Evolutionary conservation across 2,329 filamentous ascomycete genomes (phyloP), one percentile per base, ranked within the genome.

Genomic region (Sarocladium strictum): DNA sequence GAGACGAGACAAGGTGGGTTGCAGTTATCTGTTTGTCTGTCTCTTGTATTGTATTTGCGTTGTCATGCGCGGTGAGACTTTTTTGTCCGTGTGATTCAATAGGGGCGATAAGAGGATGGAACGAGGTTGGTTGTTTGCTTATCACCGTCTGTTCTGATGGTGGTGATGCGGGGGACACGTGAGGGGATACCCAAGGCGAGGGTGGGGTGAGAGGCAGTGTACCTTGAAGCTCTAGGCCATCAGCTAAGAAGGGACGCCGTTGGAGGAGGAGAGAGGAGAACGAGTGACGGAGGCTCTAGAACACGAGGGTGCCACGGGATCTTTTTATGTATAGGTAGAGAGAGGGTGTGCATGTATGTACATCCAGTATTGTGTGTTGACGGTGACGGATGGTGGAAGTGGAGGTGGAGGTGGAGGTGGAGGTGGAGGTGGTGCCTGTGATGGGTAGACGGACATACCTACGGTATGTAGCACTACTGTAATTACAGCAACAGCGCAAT

Each of bases 151-250:
- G 21, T 47, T 12, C 14, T 17, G 12, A 47, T 47, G 43, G 24
- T 27, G 23, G 24, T 29, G 24, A 47, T 32, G 47, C 27, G 47
- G 47, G 47, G 26, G 47, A 51, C 47, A 51, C 47, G 47, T 51
- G 47, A 51, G 47, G 29, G 27, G 47, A 51, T 51, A 51, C 47
- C 47, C 27, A 51, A 51, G 47, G n/a, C 27, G 29, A 35, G 7
- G 27, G 47, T 29, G 47, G 47, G 47, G 43, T 49, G 40, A 43
- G 29, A 12, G 29, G 12, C 7, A 12, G 29, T 12, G 29, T 7
- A 12, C 6, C 12, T 7, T 6, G 29, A 7, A 12, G 29, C 29
- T 32, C 12, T 32, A 12, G 29, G 29, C n/a, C n/a, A n/a, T n/a
- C n/a, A n/a, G n/a, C n/a, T n/a, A n/a, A n/a, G n/a, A n/a, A n/a